Evolutionary conservation across 495 filamentous ascomycete species (phyloP).

Genomic region (Aspergillus asperescens): DNA sequence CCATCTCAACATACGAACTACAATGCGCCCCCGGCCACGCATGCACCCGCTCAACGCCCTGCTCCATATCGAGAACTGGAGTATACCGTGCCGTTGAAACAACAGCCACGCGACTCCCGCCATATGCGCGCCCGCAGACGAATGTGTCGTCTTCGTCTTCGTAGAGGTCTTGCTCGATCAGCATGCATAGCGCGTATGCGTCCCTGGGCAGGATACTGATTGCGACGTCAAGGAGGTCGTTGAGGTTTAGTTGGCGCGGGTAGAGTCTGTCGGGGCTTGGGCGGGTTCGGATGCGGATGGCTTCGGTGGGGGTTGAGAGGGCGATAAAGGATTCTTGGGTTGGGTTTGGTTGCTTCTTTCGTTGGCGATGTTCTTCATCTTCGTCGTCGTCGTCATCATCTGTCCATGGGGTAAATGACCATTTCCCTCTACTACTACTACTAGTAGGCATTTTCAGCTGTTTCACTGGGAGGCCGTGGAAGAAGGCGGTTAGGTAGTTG

Average conservation of each 20-base stretch:
- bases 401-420: constrained; percentile 47
- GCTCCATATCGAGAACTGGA: constrained; percentile 43
- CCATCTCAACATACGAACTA: constrained; percentile 37
- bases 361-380: too few species aligned
- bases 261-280: constrained; percentile 45
- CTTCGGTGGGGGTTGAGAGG: constrained; percentile 30
- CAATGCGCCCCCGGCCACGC: constrained; percentile 64
- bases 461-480: constrained; percentile 52
- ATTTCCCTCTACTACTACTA: too few species aligned
- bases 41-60: constrained; percentile 46
- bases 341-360: neutral
- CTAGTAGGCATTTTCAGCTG: constrained; percentile 24
- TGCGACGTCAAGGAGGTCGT: constrained; percentile 58
- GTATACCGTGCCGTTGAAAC: constrained; percentile 58
- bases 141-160: constrained; percentile 64
- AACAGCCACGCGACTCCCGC: constrained; percentile 54
- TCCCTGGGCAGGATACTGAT: constrained; percentile 52
- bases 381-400: neutral
- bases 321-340: constrained; percentile 29
- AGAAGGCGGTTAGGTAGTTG: constrained; percentile 56
- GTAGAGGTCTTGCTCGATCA: constrained; percentile 59
- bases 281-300: constrained; percentile 52
- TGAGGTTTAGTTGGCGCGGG: constrained; percentile 52
- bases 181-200: constrained; percentile 54
- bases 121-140: constrained; percentile 63